Base-by-base conservation (phyloP, 495 filamentous ascomycete genomes). In the Penicillium coprophilum region DNA sequence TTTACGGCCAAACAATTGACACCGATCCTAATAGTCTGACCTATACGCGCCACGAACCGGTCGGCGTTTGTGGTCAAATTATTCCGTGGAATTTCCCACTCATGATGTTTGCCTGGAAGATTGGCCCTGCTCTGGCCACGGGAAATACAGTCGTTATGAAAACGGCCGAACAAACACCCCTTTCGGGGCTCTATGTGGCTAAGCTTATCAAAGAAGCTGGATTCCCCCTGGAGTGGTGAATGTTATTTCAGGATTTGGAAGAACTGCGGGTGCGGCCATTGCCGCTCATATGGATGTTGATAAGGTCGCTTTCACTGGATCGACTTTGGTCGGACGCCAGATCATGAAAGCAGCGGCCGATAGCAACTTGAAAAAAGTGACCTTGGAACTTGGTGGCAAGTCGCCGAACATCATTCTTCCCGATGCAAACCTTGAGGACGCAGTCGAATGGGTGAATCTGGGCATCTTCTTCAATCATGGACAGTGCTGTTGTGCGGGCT, bases 391-490 rank as follows among this genome's bases (percentile, higher is more conserved):
- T 43, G 91, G 91, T 66, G 91, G 91, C 70, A 96, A 96, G 80
- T 90, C 86, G 47, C 91, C 91, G 41, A 93, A 93, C 75, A 93
- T 96, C 58, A 82, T 96, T 61, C 92, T 95, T 71, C 78, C 89
- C 57, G 91, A 96, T 64, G 91, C 91, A 31, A 82, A 96, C 64
- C 88, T 96, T 56, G 89, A 94, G 57, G 83, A 92, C 58, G 89
- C 91, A 48, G 87, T 95, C 66, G 85, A 81, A 17, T 95, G 91
- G 91, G 90, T 91, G 68, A 93, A 94, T 82, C 90, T 90, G 50
- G 91, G 91, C 57, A 94, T 96, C 63, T 94, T 87, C 82, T 94
- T 79, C 78, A 95, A 95, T 78, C 90, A 94, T 76, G 91, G 91
- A 61, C 91, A 96, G 71, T 87, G 83, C 82, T 96, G 91, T 82